phyloP scores from a whole-genome alignment of 2,329 filamentous ascomycete genomes.

The Rachicladosporium sp. region DNA sequence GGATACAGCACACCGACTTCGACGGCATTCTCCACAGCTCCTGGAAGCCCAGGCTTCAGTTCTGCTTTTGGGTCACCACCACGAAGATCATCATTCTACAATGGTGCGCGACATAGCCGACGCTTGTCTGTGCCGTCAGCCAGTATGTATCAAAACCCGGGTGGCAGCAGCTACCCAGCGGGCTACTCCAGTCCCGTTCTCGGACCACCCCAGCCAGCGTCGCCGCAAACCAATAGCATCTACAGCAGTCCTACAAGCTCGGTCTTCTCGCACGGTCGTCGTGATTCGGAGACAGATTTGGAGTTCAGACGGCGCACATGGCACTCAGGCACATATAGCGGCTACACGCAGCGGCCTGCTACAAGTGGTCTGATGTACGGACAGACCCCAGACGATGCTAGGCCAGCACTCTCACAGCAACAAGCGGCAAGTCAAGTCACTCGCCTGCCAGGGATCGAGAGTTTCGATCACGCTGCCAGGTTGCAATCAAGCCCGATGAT shows the following conservation, averaged over 20 bases:
- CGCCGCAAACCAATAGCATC: constrained; percentile 47
- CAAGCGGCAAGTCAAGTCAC: constrained; percentile 46
- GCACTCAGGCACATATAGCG: constrained; percentile 65
- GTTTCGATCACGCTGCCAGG: constrained; percentile 62
- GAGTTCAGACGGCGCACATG: constrained; percentile 77
- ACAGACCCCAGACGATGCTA: constrained; percentile 53
- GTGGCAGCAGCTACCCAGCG: constrained; percentile 36
- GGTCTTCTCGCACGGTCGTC: constrained; percentile 48
- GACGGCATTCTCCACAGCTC: constrained; percentile 64
- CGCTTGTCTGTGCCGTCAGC: constrained; percentile 71
- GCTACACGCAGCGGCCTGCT: constrained; percentile 47
- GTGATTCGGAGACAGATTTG: constrained; percentile 60
- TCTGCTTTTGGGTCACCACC: constrained; percentile 51
- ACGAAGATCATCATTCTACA: constrained; percentile 57
- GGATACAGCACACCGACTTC: constrained; percentile 76
- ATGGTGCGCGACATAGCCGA: constrained; percentile 56
- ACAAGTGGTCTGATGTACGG: constrained; percentile 67
- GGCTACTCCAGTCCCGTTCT: constrained; percentile 44
- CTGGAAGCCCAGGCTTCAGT: constrained; percentile 64
- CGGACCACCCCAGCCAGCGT: constrained; percentile 37
- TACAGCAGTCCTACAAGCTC: constrained; percentile 56
- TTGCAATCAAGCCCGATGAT: constrained; percentile 65
- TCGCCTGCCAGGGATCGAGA: constrained; percentile 80
- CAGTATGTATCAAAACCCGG: constrained; percentile 53
- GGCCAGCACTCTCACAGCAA: constrained; percentile 43